Percentiles rank a stretch among this genome's conserved stretches.
These are phyloP conservation scores for Zygoascus flipseniorum DNA, from an alignment of 805 yeast species.

Conservation along the genomic window DNA sequence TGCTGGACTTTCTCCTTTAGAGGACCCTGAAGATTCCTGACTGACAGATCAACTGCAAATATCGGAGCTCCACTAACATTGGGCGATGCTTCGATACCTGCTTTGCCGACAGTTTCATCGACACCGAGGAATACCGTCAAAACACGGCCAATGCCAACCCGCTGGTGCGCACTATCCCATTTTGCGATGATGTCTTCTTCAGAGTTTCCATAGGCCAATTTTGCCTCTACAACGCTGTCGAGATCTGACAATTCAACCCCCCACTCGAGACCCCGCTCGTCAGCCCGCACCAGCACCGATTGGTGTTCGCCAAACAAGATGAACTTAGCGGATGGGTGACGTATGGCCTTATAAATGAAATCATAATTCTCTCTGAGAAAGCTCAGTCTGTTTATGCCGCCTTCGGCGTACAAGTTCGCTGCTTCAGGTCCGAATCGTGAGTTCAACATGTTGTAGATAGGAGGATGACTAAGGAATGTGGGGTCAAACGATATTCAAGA, in stretches of 20 bases:
- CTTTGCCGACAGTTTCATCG: constrained; percentile 25
- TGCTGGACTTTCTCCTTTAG: constrained; percentile 18
- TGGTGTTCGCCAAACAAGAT: constrained; percentile 31
- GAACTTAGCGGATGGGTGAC: constrained; percentile 41
- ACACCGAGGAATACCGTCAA: constrained; percentile 42
- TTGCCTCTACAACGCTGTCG: constrained; percentile 26
- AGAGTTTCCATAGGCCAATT: constrained; percentile 3
- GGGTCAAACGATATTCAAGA: too few relatives aligned
- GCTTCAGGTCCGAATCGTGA: constrained; percentile 23
- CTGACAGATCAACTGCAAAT: constrained; percentile 31
- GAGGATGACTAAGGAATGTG: too few relatives aligned
- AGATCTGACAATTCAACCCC: constrained; percentile 24
- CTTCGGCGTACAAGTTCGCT: constrained; percentile 37
- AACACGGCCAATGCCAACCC: constrained; percentile 18
- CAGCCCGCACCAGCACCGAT: constrained; percentile 17
- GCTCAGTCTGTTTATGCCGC: constrained; percentile 53
- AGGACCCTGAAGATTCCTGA: constrained; percentile 2
- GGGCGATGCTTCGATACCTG: not conserved
- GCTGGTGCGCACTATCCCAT: constrained; percentile 31
- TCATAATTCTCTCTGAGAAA: constrained; percentile 50
- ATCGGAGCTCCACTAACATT: constrained; percentile 29
- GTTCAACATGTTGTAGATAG: constrained; percentile 8
- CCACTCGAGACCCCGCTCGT: not conserved
- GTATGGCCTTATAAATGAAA: constrained; percentile 40
- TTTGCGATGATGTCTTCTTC: constrained; percentile 24